A percentile compares a stretch with the other conserved stretches of the same genome.
Evolutionary conservation across 257 asterid genomes (phyloP).

Genomic region (Gentiana macrophylla): DNA sequence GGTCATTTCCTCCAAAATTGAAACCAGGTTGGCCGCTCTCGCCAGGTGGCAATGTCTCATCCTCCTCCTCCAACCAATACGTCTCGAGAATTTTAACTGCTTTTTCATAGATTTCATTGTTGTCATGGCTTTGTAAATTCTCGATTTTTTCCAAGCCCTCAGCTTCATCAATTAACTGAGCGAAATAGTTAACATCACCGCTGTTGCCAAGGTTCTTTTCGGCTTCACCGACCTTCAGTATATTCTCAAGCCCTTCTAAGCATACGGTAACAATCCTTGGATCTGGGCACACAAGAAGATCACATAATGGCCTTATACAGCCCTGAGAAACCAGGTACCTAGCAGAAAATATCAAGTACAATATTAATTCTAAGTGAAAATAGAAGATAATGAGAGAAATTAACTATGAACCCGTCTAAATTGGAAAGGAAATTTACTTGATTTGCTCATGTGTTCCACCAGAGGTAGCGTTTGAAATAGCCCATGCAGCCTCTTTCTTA

Average conservation of each 20-base stretch:
- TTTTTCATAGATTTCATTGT: constrained; percentile 83
- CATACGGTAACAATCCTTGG: constrained; percentile 82
- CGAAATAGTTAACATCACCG: constrained; percentile 56
- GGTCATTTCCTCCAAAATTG: constrained; percentile 57
- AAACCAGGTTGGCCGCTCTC: constrained; percentile 53
- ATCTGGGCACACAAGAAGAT: constrained; percentile 79
- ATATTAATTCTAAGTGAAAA: constrained; percentile 3
- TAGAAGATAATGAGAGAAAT: not conserved
- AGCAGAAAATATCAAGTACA: constrained; percentile 7
- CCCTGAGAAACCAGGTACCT: constrained; percentile 76
- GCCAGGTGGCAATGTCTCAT: constrained; percentile 41
- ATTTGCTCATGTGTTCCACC: constrained; percentile 89
- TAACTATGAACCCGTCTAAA: not conserved
- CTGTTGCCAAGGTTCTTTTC: constrained; percentile 40
- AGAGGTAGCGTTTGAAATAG: constrained; percentile 88
- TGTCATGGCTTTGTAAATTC: constrained; percentile 76
- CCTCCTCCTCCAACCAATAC: constrained; percentile 90
- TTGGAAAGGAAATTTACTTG: constrained; percentile 24
- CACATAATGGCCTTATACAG: constrained; percentile 78
- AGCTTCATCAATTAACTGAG: constrained; percentile 71
- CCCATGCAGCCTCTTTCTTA: constrained; percentile 98
- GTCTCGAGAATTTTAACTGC: constrained; percentile 83
- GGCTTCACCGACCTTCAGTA: constrained; percentile 82
- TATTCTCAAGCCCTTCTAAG: constrained; percentile 84
- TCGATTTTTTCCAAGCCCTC: constrained; percentile 89